Base-by-base conservation (phyloP, 2,329 filamentous ascomycete genomes). In the Biscogniauxia marginata region DNA sequence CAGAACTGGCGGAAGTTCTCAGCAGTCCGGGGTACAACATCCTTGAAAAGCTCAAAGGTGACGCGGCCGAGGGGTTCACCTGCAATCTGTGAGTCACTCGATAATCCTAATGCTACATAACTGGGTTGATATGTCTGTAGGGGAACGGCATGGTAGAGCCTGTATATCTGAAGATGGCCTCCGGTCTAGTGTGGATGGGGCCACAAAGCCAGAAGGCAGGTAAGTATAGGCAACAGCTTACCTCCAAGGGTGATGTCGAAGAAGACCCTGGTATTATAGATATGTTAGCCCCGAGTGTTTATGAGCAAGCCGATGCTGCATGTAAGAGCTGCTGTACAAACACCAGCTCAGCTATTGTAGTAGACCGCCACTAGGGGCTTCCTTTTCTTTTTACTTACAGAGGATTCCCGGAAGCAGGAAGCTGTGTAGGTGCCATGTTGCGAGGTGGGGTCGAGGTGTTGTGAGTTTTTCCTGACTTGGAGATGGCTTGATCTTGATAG, bases 1-100 rank as follows among this genome's bases (percentile, higher is more conserved):
- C 93, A 97, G 77, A 96, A 96, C 71, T 96, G 91, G 48, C 93
- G 90, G 73, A 99, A 98, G 79, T 98, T 98, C 75, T 98, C 95
- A 24, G 92, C 91, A 7, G 95, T 98, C 67, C 87, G 88, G 61
- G 93, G 92, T 0, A 91, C 89, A 20, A 89, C 80, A 74, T 96
- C 84, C 59, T 87, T 86, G 79, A 95, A 97, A 59, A 99, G 85
- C 75, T 97, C 91, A 73, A 96, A 92, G 63, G 90, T 93, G 69
- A 96, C 86, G 56, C 92, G 87, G 61, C 93, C 93, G 16, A 96
- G 83, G 2, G 90, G 87, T 69, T 96, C 90, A 59, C 92, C 92
- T 95, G 63, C 8, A 9, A 4, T n/a, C 23, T 7, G 20, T 63
- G 39, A 56, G 63, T 60, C 1, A 57, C 24, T 19, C 23, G 44